These are phyloP conservation scores for Fraxinus velutina DNA, from an alignment of 305 asterid genomes.

Conservation along the genomic window DNA sequence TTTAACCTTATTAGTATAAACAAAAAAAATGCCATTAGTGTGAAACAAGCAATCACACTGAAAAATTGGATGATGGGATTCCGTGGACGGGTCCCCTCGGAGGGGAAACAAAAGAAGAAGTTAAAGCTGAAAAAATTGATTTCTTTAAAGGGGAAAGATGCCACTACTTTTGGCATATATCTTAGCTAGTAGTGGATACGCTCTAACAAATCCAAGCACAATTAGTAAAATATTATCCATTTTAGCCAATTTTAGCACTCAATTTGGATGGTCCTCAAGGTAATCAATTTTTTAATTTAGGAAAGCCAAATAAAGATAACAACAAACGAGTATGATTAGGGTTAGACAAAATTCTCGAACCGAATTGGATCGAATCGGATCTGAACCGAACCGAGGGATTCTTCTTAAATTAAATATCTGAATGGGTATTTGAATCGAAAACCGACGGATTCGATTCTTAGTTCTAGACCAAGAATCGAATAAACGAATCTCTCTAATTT, in stretches of 20 bases:
- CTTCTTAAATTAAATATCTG: no score
- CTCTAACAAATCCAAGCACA: background rate
- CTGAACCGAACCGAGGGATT: no score
- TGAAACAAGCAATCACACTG: background rate
- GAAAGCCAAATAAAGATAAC: background rate
- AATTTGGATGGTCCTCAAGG: background rate
- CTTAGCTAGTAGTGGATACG: constrained; percentile 7
- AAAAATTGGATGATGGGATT: background rate
- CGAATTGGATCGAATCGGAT: no score
- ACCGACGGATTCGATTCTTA: no score
- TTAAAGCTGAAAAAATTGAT: background rate
- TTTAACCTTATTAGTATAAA: background rate
- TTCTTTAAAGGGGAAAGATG: background rate
- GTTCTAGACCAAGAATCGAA: no score
- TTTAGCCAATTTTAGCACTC: background rate
- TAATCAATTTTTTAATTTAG: background rate
- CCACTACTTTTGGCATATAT: background rate
- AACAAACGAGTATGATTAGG: background rate
- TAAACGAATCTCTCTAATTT: no score
- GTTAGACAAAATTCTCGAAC: no score
- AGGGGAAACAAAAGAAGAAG: constrained; percentile 4
- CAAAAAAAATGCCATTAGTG: background rate
- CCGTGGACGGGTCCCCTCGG: constrained; percentile 7
- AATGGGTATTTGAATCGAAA: no score
- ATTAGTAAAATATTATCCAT: background rate